Evolutionary conservation across 257 asterid species (phyloP).

Genomic region (Thymus mandschuricus): DNA sequence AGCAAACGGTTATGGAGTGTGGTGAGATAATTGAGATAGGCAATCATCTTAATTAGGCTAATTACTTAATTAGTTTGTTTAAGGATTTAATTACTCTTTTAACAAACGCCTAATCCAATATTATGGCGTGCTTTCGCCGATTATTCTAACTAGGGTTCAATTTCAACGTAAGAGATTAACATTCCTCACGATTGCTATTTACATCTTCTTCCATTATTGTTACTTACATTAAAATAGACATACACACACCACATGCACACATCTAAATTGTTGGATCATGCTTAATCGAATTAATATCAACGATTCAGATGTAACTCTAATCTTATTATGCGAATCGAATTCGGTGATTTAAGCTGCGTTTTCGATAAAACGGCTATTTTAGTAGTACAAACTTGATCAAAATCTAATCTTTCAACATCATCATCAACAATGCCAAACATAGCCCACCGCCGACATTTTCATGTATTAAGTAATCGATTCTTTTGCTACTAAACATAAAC

Average conservation of each 20-base stretch:
- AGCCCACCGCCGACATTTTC: not conserved
- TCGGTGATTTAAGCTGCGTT: not conserved
- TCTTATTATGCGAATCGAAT: too few species aligned
- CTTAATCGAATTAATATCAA: too few species aligned
- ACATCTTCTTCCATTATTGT: not conserved
- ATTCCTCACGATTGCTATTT: not conserved
- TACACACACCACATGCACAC: too few species aligned
- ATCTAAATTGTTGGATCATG: too few species aligned
- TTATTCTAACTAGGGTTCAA: not conserved
- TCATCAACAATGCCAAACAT: not conserved
- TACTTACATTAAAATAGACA: too few species aligned
- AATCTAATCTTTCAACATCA: too few species aligned
- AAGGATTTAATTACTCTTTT: constrained; percentile 21
- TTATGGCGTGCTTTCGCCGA: not conserved
- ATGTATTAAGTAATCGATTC: not conserved
- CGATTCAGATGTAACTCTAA: too few species aligned
- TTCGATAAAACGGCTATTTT: too few species aligned
- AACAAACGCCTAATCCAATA: constrained; percentile 11
- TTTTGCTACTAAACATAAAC: too few species aligned
- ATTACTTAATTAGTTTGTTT: constrained; percentile 11
- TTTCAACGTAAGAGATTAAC: not conserved
- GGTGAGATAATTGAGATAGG: constrained; percentile 22
- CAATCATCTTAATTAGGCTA: constrained; percentile 1
- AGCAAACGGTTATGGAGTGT: constrained; percentile 36
- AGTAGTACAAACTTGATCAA: too few species aligned